Conservation (phyloP, 495 filamentous ascomycete species). For the Hypomontagnella monticulosa region DNA sequence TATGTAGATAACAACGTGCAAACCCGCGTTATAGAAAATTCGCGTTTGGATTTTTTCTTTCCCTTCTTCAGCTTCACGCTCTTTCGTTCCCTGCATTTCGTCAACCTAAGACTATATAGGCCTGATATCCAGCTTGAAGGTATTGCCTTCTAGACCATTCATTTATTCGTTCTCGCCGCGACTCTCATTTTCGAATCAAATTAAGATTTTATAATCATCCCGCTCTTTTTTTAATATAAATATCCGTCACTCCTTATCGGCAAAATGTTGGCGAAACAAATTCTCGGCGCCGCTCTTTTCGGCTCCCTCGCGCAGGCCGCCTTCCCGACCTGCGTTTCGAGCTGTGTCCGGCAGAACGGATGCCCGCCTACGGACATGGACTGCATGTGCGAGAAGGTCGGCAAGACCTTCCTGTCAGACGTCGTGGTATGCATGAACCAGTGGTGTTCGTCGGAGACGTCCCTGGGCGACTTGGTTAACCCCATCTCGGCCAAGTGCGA, state of each 20-base stretch:
- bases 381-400: constrained; percentile 50
- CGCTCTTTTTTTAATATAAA: not conserved
- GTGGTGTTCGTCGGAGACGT: constrained; percentile 44
- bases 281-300: constrained; percentile 41
- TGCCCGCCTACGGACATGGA: constrained; percentile 44
- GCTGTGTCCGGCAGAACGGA: constrained; percentile 48
- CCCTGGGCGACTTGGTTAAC: constrained; percentile 40
- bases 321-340: constrained; percentile 44
- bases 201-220: constrained; percentile 3
- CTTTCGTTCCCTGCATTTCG: constrained; percentile 32
- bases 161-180: constrained; percentile 9
- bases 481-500: constrained; percentile 46
- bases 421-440: constrained; percentile 50
- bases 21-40: constrained; percentile 18
- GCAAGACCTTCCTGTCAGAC: constrained; percentile 46
- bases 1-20: constrained; percentile 10
- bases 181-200: constrained; percentile 12
- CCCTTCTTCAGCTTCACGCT: constrained; percentile 25
- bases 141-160: constrained; percentile 22
- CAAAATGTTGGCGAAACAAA: constrained; percentile 40
- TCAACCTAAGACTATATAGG: not conserved
- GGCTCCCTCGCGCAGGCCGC: constrained; percentile 40
- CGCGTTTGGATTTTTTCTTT: constrained; percentile 11
- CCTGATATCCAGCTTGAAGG: constrained; percentile 16
- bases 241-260: not conserved